Evolutionary conservation across 2,329 filamentous ascomycete species (phyloP), one percentile per base, ranked within the genome.

Genomic region (Drechslerella stenobrocha): DNA sequence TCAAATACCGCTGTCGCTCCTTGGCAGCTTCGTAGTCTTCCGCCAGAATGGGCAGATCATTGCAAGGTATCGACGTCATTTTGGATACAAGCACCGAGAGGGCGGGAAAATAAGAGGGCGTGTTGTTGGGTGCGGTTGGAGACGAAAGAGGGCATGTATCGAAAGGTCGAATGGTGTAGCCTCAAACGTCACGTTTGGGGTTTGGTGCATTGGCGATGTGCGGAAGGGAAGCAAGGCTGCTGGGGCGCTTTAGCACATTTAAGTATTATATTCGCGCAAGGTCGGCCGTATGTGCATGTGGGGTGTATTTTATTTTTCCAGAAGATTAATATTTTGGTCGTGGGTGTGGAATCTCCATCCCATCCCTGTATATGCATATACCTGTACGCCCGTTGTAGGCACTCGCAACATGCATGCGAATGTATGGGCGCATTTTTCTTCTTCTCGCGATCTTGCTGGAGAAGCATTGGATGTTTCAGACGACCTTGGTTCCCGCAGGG

Each of bases 191-290:
- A 18, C 37, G 9, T n/a, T 47, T 51, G 42, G 50, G 55, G 53
- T 44, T 59, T 67, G 42, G 61, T 53, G 51, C 52, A 34, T 48
- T 56, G 60, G 32, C 58, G 61, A 60, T 60, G 55, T 34, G 28
- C 44, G 34, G 48, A 44, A 47, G 28, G 30, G 37, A 22, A 23
- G 34, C 40, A 20, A 40, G 42, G 52, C 42, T 35, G 50, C 40
- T 48, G 48, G 53, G 47, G 45, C 20, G 45, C 23, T 37, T 40
- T 52, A 52, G 37, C 52, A 58, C 52, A 53, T 53, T 66, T 59
- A 66, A 59, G 53, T 65, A 66, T 66, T 53, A 66, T 66, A 66
- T 59, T 59, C 61, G 48, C 61, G 52, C 61, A 59, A 35, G 42
- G 37, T 40, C 28, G 30, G 5, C 30, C 51, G 44, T 45, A 35